Evolutionary conservation across 140 eudicot species (phyloP).

Genomic region (Erigeron philadelphicus): DNA sequence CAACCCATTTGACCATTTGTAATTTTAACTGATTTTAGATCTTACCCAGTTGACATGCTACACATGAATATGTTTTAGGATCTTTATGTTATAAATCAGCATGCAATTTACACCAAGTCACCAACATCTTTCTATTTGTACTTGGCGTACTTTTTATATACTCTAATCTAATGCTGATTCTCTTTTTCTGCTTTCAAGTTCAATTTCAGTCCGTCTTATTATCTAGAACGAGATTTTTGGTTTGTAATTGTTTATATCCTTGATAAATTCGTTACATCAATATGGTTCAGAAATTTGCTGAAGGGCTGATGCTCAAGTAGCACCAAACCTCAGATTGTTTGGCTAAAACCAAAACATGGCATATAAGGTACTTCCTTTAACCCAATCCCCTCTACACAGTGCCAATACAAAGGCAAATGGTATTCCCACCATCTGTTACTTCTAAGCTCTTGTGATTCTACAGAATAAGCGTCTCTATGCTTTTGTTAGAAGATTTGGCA

Average conservation of each 20-base stretch:
- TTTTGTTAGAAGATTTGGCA: slow-evolving; percentile 20
- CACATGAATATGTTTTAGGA: too few species aligned
- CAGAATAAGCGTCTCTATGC: slow-evolving; percentile 11
- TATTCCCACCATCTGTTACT: neutral
- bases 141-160: too few species aligned
- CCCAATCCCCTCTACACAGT: slow-evolving; percentile 17
- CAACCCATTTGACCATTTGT: too few species aligned
- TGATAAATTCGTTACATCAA: slow-evolving; percentile 43
- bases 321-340: slow-evolving; percentile 17
- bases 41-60: too few species aligned
- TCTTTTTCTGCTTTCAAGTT: neutral
- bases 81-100: too few species aligned
- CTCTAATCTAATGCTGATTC: neutral
- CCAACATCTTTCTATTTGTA: too few species aligned
- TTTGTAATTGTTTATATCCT: slow-evolving; percentile 37
- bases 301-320: slow-evolving; percentile 37
- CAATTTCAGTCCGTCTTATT: neutral
- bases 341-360: slow-evolving; percentile 21
- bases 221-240: neutral
- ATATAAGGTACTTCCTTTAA: slow-evolving; percentile 26
- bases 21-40: too few species aligned
- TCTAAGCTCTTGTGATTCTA: neutral
- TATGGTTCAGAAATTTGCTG: slow-evolving; percentile 54
- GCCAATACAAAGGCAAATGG: slow-evolving; percentile 3
- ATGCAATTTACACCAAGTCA: too few species aligned